Conservation (phyloP, 2,329 filamentous ascomycete species). For the Epichloe gansuensis region DNA sequence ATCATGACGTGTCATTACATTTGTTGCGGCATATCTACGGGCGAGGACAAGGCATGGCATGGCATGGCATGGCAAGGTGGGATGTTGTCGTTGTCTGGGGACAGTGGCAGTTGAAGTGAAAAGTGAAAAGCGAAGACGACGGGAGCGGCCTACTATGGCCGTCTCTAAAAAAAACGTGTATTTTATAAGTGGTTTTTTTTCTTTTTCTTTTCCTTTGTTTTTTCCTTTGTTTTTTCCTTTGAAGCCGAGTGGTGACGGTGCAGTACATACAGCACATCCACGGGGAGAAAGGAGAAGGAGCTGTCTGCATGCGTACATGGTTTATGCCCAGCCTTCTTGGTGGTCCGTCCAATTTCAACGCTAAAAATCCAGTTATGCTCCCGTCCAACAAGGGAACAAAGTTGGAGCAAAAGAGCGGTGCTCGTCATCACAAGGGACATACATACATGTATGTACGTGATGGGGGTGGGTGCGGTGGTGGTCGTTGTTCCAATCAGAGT, state of each 20-base stretch:
- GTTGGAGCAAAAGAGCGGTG: background rate
- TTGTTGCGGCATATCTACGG: background rate
- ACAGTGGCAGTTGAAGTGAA: background rate
- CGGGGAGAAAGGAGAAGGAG: too few species aligned
- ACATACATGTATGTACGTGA: background rate
- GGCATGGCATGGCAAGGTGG: background rate
- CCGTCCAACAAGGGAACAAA: background rate
- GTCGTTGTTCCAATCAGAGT: background rate
- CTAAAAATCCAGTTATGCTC: background rate
- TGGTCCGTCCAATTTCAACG: conserved; percentile 1
- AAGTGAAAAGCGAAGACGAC: background rate
- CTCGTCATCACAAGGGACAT: background rate
- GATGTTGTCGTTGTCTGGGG: too few species aligned
- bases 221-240: background rate
- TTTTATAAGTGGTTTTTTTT: too few species aligned
- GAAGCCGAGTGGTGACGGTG: background rate
- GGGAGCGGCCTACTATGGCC: background rate
- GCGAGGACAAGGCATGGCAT: background rate
- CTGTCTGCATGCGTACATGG: too few species aligned
- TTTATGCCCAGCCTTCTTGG: too few species aligned
- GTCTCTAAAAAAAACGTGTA: background rate
- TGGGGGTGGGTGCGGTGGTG: background rate
- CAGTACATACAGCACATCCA: background rate
- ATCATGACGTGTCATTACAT: background rate
- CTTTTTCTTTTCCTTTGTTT: background rate